Percentiles rank a stretch among this genome's conserved stretches.
phyloP scores from a whole-genome alignment of 2,329 filamentous ascomycete genomes.

The Xylaria sp. region DNA sequence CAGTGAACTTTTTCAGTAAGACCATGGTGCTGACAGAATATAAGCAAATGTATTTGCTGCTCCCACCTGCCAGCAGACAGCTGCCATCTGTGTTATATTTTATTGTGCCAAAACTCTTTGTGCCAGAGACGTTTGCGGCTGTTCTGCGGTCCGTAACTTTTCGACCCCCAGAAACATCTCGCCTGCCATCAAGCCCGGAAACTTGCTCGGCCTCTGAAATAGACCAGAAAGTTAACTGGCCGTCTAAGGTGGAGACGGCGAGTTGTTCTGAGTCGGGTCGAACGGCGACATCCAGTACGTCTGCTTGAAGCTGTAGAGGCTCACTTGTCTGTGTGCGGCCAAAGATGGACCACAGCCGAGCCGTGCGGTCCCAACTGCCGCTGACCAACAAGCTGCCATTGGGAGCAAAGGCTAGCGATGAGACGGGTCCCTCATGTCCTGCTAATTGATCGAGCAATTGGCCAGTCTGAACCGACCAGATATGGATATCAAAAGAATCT shows the following conservation, averaged over 20 bases:
- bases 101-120: slow-evolving; percentile 89
- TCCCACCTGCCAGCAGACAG: slow-evolving; percentile 89
- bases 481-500: slow-evolving; percentile 96
- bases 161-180: slow-evolving; percentile 92
- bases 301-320: slow-evolving; percentile 89
- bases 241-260: slow-evolving; percentile 91
- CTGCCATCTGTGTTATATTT: slow-evolving; percentile 92
- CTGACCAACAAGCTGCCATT: slow-evolving; percentile 86
- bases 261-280: slow-evolving; percentile 92
- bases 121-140: slow-evolving; percentile 89
- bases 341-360: slow-evolving; percentile 96
- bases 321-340: slow-evolving; percentile 94
- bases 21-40: slow-evolving; percentile 96
- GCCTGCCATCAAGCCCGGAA: slow-evolving; percentile 85
- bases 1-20: slow-evolving; percentile 92
- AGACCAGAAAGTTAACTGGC: slow-evolving; percentile 95
- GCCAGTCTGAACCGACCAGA: slow-evolving; percentile 98
- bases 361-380: slow-evolving; percentile 96
- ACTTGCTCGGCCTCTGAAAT: slow-evolving; percentile 88
- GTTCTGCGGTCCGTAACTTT: slow-evolving; percentile 88
- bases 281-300: slow-evolving; percentile 87
- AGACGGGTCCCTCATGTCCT: slow-evolving; percentile 94
- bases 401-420: slow-evolving; percentile 86
- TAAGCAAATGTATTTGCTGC: slow-evolving; percentile 98
- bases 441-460: slow-evolving; percentile 91